phyloP scores from a whole-genome alignment of 495 filamentous ascomycete genomes.

The Pseudomonodictys pantanalensis region DNA sequence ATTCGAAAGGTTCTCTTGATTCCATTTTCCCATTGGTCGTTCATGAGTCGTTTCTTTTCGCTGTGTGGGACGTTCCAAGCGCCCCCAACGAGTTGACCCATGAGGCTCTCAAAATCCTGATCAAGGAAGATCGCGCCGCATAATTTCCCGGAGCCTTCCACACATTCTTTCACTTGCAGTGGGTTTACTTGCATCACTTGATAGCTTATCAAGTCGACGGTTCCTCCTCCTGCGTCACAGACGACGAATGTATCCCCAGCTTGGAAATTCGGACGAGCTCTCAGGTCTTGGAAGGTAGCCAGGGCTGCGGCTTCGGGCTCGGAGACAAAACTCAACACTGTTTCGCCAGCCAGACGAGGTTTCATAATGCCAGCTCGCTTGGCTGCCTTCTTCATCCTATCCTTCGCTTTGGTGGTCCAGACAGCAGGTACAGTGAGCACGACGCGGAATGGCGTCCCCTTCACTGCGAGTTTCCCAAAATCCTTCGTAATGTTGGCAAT shows the following conservation, averaged over 20 bases:
- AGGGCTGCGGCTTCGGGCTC: constrained; percentile 30
- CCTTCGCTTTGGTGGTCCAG: constrained; percentile 16
- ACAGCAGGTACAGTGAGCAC: constrained; percentile 28
- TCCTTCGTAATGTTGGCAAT: constrained; percentile 6
- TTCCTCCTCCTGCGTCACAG: constrained; percentile 30
- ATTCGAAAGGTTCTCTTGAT: constrained; percentile 22
- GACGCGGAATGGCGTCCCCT: constrained; percentile 10
- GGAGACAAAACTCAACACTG: constrained; percentile 10
- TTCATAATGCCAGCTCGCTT: constrained; percentile 21
- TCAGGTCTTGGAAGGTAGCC: constrained; percentile 11
- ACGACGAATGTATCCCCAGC: constrained; percentile 12
- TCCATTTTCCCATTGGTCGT: constrained; percentile 23
- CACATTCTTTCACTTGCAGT: constrained; percentile 9
- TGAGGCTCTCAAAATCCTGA: constrained; percentile 13
- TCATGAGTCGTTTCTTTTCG: constrained; percentile 11
- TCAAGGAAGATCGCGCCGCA: constrained; percentile 27
- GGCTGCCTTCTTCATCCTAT: constrained; percentile 15
- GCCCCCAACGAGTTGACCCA: not conserved
- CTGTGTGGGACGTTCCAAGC: constrained; percentile 8
- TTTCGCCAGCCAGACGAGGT: constrained; percentile 9
- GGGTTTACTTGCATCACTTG: constrained; percentile 15
- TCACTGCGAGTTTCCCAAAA: not conserved
- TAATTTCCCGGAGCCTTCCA: constrained; percentile 15
- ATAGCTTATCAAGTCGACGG: constrained; percentile 27
- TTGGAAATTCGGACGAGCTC: constrained; percentile 1